Percentiles rank a stretch among this genome's conserved stretches.
These are phyloP conservation scores for Trypanosoma grayi DNA, from an alignment of 208 protist genomes.

Conservation along the genomic window DNA sequence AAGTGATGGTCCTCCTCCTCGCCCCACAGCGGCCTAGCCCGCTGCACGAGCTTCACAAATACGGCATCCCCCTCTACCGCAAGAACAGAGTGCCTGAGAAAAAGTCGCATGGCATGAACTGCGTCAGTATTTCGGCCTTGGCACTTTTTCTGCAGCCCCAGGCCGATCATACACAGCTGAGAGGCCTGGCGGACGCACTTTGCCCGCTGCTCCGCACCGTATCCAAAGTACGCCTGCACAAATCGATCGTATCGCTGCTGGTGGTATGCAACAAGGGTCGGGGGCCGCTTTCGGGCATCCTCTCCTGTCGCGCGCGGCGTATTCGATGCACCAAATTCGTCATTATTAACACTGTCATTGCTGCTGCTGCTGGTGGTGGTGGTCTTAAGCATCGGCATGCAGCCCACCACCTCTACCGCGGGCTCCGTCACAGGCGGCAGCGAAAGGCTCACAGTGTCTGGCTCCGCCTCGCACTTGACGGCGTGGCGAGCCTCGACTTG, in stretches of 20 bases:
- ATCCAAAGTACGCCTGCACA: constrained; percentile 64
- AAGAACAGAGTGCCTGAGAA: constrained; percentile 73
- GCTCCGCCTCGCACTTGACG: constrained; percentile 3
- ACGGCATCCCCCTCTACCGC: constrained; percentile 81
- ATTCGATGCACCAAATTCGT: not conserved
- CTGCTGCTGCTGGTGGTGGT: not conserved
- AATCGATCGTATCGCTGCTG: constrained; percentile 63
- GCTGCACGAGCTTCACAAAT: constrained; percentile 62
- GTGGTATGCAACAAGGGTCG: constrained; percentile 36
- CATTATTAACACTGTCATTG: not conserved
- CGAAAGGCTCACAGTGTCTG: not conserved
- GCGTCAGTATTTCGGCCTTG: constrained; percentile 12
- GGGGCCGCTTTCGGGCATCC: not conserved
- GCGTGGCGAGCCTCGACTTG: not conserved
- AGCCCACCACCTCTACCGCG: not conserved
- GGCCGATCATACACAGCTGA: constrained; percentile 62
- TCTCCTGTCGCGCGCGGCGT: not conserved
- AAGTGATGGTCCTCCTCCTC: constrained; percentile 1
- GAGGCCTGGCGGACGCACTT: constrained; percentile 47
- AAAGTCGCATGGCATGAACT: constrained; percentile 37
- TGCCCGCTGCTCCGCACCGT: constrained; percentile 33
- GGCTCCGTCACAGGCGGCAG: not conserved
- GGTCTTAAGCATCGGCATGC: not conserved
- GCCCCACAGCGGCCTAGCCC: constrained; percentile 15
- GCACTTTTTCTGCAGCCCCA: constrained; percentile 22